These are phyloP conservation scores for Penicillium fuscoglaucum DNA, from an alignment of 2,329 filamentous ascomycete genomes.

Conservation along the genomic window DNA sequence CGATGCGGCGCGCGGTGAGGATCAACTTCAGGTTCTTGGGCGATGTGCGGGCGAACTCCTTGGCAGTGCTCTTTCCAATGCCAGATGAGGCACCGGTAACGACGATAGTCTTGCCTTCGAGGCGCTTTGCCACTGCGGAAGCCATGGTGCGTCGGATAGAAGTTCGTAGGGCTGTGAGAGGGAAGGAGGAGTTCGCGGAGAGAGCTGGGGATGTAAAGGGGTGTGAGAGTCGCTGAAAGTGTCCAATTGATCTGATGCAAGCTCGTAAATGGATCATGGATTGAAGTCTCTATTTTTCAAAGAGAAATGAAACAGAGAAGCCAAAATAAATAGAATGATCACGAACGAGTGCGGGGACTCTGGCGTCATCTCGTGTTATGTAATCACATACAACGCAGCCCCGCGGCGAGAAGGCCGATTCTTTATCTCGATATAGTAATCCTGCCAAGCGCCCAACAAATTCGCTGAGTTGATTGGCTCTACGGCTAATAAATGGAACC, in stretches of 20 bases:
- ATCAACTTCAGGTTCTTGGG: conserved; percentile 79
- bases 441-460: neutral
- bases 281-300: conserved; percentile 1
- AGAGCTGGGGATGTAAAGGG: conserved; percentile 17
- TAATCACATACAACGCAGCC: conserved; percentile 9
- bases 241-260: conserved; percentile 26
- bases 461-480: neutral
- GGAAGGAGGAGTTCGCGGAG: conserved; percentile 23
- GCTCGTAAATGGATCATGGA: conserved; percentile 33
- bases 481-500: neutral
- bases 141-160: conserved; percentile 55
- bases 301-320: conserved; percentile 13
- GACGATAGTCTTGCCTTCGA: conserved; percentile 88
- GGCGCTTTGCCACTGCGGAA: conserved; percentile 74
- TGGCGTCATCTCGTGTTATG: conserved; percentile 23
- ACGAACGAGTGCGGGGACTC: conserved; percentile 23
- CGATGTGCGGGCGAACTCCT: conserved; percentile 87
- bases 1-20: conserved; percentile 82
- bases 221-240: conserved; percentile 23
- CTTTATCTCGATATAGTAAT: neutral
- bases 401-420: conserved; percentile 7
- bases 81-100: conserved; percentile 92
- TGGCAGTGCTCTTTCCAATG: conserved; percentile 73
- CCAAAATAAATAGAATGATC: conserved; percentile 12
- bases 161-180: conserved; percentile 20